These are phyloP conservation scores for Bacterosira constricta DNA, from an alignment of 108 stramenopile genomes.

Conservation along the genomic window DNA sequence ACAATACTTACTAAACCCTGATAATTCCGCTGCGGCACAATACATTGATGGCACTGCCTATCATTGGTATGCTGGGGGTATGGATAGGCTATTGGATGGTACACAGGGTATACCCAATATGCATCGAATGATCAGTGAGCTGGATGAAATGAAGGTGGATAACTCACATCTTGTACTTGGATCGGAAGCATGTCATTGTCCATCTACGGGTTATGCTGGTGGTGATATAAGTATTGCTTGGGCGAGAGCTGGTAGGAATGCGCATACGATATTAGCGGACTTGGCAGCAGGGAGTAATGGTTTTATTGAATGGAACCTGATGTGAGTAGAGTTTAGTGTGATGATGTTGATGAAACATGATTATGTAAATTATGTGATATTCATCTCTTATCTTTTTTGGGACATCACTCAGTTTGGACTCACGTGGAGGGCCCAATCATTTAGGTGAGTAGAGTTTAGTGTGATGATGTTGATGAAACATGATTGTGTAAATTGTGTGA, in stretches of 20 bases:
- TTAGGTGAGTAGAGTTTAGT: slow-evolving; percentile 36
- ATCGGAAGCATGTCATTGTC: slow-evolving; percentile 82
- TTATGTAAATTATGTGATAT: too few relatives aligned
- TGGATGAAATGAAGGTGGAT: slow-evolving; percentile 35
- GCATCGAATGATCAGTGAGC: slow-evolving; percentile 66
- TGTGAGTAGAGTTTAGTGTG: slow-evolving; percentile 43
- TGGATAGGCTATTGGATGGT: slow-evolving; percentile 90
- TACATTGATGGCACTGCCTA: slow-evolving; percentile 92
- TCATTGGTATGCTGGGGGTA: slow-evolving; percentile 95
- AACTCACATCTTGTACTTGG: slow-evolving; percentile 62
- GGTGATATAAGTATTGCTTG: slow-evolving; percentile 77
- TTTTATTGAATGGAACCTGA: slow-evolving; percentile 93
- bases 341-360: too few relatives aligned
- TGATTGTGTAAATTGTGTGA: too few relatives aligned
- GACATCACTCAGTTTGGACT: slow-evolving; percentile 58
- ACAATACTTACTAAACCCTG: slow-evolving; percentile 49
- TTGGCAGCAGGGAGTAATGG: slow-evolving; percentile 89
- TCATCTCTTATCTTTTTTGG: background rate
- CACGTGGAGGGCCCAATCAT: slow-evolving; percentile 92
- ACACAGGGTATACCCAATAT: slow-evolving; percentile 82
- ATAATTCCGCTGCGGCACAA: slow-evolving; percentile 54
- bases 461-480: too few relatives aligned
- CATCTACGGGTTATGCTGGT: slow-evolving; percentile 68
- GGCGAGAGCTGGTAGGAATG: slow-evolving; percentile 88
- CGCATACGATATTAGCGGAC: slow-evolving; percentile 92